Percentiles rank a stretch among this genome's conserved stretches.
Evolutionary conservation across 805 yeast genomes (phyloP).

Genomic region (Lipomyces starkeyi): DNA sequence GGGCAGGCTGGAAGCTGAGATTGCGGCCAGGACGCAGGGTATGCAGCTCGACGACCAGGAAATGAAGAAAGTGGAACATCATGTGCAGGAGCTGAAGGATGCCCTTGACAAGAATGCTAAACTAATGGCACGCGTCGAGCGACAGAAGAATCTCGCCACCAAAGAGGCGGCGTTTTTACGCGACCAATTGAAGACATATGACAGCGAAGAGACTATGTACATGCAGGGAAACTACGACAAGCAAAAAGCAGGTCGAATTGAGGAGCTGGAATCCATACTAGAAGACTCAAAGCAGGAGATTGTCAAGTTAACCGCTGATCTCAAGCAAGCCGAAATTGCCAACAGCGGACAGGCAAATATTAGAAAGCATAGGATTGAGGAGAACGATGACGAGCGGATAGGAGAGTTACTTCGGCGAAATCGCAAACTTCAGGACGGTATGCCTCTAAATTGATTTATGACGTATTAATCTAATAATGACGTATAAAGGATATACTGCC

Average conservation of each 20-base stretch:
- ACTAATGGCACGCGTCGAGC: slow-evolving; percentile 49
- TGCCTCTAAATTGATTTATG: neutral
- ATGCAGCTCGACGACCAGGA: slow-evolving; percentile 42
- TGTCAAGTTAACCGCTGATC: slow-evolving; percentile 51
- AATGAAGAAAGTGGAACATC: slow-evolving; percentile 40
- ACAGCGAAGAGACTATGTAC: slow-evolving; percentile 45
- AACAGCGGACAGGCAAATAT: slow-evolving; percentile 21
- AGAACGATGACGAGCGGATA: slow-evolving; percentile 42
- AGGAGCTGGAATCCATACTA: slow-evolving; percentile 54
- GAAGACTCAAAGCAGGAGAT: slow-evolving; percentile 63
- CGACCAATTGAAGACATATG: slow-evolving; percentile 59
- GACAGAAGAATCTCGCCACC: slow-evolving; percentile 58
- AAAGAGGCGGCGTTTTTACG: slow-evolving; percentile 66
- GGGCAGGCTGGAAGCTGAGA: slow-evolving; percentile 46
- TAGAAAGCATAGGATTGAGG: slow-evolving; percentile 30
- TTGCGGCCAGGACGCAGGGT: slow-evolving; percentile 33
- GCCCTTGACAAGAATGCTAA: slow-evolving; percentile 52
- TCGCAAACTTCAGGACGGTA: slow-evolving; percentile 46
- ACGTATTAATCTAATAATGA: neutral
- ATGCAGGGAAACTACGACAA: slow-evolving; percentile 35
- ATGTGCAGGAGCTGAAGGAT: slow-evolving; percentile 45
- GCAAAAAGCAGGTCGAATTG: slow-evolving; percentile 42
- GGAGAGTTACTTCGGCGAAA: slow-evolving; percentile 51
- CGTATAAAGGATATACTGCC: slow-evolving; percentile 18
- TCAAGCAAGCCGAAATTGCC: slow-evolving; percentile 44